phyloP scores from a whole-genome alignment of 2,329 filamentous ascomycete species.

The Beauveria varroae region DNA sequence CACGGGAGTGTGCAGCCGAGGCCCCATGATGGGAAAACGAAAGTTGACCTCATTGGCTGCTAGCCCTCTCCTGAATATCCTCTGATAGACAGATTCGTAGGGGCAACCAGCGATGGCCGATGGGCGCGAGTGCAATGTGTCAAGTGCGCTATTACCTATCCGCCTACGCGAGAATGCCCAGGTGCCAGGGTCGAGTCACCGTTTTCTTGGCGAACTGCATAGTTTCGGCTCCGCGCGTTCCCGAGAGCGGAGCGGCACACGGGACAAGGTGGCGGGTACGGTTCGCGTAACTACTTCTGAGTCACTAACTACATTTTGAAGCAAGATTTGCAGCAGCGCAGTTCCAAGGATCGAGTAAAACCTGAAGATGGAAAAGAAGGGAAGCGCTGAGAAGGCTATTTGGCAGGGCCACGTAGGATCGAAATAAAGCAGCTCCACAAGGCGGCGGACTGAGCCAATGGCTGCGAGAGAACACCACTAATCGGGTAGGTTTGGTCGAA shows the following conservation, averaged over 20 bases:
- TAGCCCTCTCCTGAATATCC: neutral
- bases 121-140: neutral
- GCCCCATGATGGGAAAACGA: neutral
- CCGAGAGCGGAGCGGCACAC: neutral
- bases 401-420: conserved; percentile 2
- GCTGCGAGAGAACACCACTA: neutral
- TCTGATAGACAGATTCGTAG: neutral
- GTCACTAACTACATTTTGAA: neutral
- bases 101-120: neutral
- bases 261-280: neutral
- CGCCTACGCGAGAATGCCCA: too few relatives aligned
- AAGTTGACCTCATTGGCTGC: neutral
- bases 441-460: neutral
- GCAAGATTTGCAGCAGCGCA: neutral
- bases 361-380: neutral
- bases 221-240: neutral
- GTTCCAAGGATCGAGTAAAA: neutral
- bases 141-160: neutral
- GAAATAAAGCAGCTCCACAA: neutral
- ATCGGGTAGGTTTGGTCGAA: conserved; percentile 1
- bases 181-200: neutral
- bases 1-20: neutral
- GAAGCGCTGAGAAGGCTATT: conserved; percentile 1
- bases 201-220: neutral
- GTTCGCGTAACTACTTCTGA: neutral